Base-by-base conservation (phyloP, 1,139 yeast species). In the Lodderomyces jiufengensis region DNA sequence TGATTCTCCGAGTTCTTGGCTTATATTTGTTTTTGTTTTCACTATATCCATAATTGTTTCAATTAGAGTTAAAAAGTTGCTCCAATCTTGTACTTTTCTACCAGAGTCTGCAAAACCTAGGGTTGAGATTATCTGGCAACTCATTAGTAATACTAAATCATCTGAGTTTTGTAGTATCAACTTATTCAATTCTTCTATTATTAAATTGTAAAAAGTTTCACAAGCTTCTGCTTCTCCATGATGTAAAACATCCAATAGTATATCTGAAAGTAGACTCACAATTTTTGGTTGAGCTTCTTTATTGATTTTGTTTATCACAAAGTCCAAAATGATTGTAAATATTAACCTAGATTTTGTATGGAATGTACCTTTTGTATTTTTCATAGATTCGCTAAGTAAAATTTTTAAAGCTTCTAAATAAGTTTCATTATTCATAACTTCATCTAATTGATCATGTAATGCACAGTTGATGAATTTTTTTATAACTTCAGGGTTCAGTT, bases 341-440 rank as follows among this genome's bases (percentile, higher is more conserved):
- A 85, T 76, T 1, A 59, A 42, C 3, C 67, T 54, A 0, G 88
- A 63, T 50, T 78, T 84, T 1, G 95, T 84, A 55, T 90, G 96
- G 45, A 90, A 66, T 0, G 84, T 68, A 7, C 78, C 83, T 10
- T 76, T 75, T 0, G 95, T 78, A 34, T 86, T 80, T 45, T 76
- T 80, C 61, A 88, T 70, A 0, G 97, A 68, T 52, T 87, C 95
- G 3, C 87, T 68, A 52, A 80, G 79, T 33, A 90, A 68, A 3
- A 72, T 68, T 3, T 78, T 69, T 32, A 85, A 57, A 0, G 95
- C 76, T 18, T 70, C 76, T 42, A 72, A 64, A 48, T 76, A 78
- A 10, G 67, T 66, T 2, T 54, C 59, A 31, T 68, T 70, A 2
- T 59, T 61, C 4, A 54, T 47, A 4, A 58, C 51, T 15, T 48